Evolutionary conservation across 176 grass and related monocot species (phyloP).

Genomic region (Aechmea fasciata): DNA sequence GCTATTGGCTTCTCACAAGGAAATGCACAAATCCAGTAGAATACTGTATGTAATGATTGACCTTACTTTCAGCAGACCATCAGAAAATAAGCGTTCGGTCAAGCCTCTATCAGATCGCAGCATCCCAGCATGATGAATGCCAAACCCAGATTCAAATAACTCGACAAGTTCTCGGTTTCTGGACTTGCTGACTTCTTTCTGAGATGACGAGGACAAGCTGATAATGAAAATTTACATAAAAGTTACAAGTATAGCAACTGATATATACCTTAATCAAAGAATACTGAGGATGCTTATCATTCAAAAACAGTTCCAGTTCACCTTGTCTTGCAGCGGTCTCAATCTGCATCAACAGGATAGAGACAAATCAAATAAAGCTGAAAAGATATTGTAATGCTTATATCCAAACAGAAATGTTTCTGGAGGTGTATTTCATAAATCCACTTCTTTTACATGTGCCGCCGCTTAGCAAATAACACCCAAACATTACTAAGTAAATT

Average conservation of each 20-base stretch:
- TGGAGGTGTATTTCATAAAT: not conserved
- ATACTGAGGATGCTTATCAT: slow-evolving; percentile 70
- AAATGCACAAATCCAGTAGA: not conserved
- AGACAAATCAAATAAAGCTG: not conserved
- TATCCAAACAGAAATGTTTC: not conserved
- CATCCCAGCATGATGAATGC: slow-evolving; percentile 97
- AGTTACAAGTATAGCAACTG: slow-evolving; percentile 17
- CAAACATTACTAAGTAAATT: not conserved
- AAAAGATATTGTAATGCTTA: not conserved
- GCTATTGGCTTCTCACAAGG: not conserved
- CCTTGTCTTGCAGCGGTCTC: slow-evolving; percentile 68
- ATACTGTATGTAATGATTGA: not conserved
- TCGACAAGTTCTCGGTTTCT: slow-evolving; percentile 81
- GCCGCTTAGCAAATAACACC: not conserved
- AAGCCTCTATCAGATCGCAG: slow-evolving; percentile 82
- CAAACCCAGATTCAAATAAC: slow-evolving; percentile 93
- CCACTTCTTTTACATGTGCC: not conserved
- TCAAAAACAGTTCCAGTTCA: slow-evolving; percentile 64
- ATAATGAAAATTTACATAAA: slow-evolving; percentile 13
- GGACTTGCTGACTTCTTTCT: slow-evolving; percentile 92
- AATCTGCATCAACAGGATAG: slow-evolving; percentile 34
- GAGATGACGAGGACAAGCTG: slow-evolving; percentile 27
- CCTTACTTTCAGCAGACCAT: slow-evolving; percentile 68
- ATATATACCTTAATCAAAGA: slow-evolving; percentile 60
- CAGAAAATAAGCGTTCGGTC: slow-evolving; percentile 82